Conservation (phyloP, 495 filamentous ascomycete genomes). For the Annulohypoxylon bovei region DNA sequence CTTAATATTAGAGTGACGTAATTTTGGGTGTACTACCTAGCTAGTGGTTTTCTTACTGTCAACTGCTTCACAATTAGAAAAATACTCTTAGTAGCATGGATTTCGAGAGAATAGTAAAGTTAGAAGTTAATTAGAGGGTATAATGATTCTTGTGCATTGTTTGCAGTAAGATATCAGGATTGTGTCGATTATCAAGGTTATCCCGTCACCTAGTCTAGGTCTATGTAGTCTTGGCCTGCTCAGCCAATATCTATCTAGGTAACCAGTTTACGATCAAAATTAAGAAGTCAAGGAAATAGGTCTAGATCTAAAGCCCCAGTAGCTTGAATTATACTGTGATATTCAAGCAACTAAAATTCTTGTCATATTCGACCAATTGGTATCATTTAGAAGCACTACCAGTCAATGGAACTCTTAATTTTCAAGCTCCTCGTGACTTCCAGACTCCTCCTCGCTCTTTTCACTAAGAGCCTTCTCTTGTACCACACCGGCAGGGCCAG, state of each 20-base stretch:
- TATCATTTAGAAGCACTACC: conserved; percentile 17
- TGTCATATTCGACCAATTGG: background rate
- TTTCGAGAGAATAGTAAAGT: background rate
- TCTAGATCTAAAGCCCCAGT: background rate
- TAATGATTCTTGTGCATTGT: background rate
- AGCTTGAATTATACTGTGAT: background rate
- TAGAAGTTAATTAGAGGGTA: background rate
- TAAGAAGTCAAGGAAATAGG: background rate
- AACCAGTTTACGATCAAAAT: background rate
- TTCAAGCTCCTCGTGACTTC: conserved; percentile 39
- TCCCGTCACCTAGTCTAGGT: conserved; percentile 9
- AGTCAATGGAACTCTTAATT: conserved; percentile 25
- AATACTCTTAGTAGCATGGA: background rate
- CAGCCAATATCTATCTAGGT: conserved; percentile 5
- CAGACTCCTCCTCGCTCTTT: conserved; percentile 35
- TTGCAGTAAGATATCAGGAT: background rate
- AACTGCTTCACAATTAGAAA: background rate
- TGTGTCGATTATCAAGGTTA: background rate
- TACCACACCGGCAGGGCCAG: conserved; percentile 32
- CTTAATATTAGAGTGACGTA: background rate
- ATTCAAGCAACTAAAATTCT: background rate
- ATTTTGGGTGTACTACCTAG: background rate
- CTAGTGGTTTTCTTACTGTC: background rate
- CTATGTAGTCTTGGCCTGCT: conserved; percentile 9
- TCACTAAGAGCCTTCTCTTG: conserved; percentile 41